phyloP scores from a whole-genome alignment of 371 early-diverging fungal species.

The Lichtheimia ornata region DNA sequence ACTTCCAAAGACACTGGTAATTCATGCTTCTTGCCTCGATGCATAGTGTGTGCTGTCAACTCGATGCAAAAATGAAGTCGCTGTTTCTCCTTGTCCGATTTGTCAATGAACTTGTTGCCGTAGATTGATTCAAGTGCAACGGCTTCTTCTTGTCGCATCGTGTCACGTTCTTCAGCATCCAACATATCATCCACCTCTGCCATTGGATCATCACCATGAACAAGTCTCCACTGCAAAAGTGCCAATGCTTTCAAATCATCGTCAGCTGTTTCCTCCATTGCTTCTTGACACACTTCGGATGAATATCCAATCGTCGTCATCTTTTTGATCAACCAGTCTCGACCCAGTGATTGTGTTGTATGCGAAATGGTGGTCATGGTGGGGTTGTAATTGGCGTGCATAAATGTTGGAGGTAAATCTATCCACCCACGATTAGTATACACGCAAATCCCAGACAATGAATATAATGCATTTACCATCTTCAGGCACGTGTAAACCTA shows the following conservation, averaged over 20 bases:
- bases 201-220: conserved; percentile 33
- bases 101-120: conserved; percentile 30
- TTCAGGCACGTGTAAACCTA: conserved; percentile 85
- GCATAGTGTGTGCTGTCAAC: conserved; percentile 19
- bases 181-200: conserved; percentile 26
- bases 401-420: conserved; percentile 69
- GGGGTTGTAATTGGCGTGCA: conserved; percentile 62
- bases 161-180: conserved; percentile 44
- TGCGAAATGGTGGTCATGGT: conserved; percentile 63
- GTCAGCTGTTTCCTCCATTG: conserved; percentile 39
- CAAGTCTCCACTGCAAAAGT: conserved; percentile 42
- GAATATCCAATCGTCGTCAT: conserved; percentile 68
- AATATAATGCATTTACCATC: conserved; percentile 45
- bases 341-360: conserved; percentile 54
- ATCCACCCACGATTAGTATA: background rate
- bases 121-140: conserved; percentile 73
- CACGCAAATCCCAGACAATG: background rate
- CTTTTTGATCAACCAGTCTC: conserved; percentile 67
- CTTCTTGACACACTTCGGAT: conserved; percentile 44
- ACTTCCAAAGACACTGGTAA: conserved; percentile 50
- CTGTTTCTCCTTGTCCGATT: conserved; percentile 15
- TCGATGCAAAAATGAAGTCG: conserved; percentile 22
- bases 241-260: conserved; percentile 61
- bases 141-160: conserved; percentile 52
- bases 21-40: conserved; percentile 22